phyloP scores from a whole-genome alignment of 306 rosid species.

The Lablab purpureus region DNA sequence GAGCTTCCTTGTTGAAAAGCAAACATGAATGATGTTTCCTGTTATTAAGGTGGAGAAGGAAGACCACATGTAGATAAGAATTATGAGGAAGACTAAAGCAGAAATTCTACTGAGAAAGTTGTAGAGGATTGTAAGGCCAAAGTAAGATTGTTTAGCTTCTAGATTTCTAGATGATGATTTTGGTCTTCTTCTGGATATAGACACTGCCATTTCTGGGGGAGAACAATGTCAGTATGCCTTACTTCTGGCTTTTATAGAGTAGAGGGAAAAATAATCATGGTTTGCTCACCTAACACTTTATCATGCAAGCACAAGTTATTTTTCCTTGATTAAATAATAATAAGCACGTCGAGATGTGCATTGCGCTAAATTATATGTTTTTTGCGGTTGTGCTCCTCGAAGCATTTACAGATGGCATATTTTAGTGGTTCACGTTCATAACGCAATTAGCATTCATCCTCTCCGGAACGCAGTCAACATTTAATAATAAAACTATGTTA shows the following conservation, averaged over 20 bases:
- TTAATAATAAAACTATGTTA: no score
- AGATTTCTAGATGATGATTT: conserved; percentile 49
- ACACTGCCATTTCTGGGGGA: conserved; percentile 56
- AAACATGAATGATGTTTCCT: conserved; percentile 73
- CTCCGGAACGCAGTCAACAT: neutral
- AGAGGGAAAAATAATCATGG: conserved; percentile 17
- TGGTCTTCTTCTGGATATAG: conserved; percentile 56
- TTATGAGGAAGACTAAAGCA: conserved; percentile 49
- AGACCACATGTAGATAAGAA: conserved; percentile 71
- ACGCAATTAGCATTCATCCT: conserved; percentile 8
- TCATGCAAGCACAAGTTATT: conserved; percentile 56
- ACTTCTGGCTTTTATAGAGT: conserved; percentile 46
- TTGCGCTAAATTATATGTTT: neutral
- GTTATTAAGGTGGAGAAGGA: conserved; percentile 67
- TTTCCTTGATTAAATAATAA: conserved; percentile 25
- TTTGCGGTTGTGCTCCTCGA: conserved; percentile 10
- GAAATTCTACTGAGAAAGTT: conserved; percentile 56
- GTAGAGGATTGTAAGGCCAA: conserved; percentile 35
- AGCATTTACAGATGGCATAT: conserved; percentile 22
- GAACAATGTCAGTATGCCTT: conserved; percentile 34
- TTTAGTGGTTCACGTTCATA: conserved; percentile 11
- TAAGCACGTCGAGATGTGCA: conserved; percentile 47
- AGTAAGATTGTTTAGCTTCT: conserved; percentile 41
- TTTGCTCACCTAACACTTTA: conserved; percentile 23
- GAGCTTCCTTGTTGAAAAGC: conserved; percentile 72